phyloP scores from a whole-genome alignment of 495 filamentous ascomycete genomes.

The Pyronema domesticum region DNA sequence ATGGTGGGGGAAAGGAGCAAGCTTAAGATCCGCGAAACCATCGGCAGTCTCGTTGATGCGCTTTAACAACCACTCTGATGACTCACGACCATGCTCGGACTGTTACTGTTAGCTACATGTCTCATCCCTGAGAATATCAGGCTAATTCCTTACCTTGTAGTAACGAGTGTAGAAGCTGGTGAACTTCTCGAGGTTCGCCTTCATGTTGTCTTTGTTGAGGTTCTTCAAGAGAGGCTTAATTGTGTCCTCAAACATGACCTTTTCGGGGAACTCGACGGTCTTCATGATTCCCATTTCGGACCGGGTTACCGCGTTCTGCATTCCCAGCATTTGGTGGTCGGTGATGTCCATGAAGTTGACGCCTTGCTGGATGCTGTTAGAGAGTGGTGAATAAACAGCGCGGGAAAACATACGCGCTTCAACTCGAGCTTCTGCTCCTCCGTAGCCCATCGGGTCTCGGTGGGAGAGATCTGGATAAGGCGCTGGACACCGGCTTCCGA shows the following conservation, averaged over 20 bases:
- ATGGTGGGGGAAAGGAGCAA: slow-evolving; percentile 56
- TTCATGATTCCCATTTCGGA: slow-evolving; percentile 26
- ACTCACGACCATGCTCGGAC: slow-evolving; percentile 67
- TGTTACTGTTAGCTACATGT: background rate
- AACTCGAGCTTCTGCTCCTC: slow-evolving; percentile 92
- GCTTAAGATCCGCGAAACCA: slow-evolving; percentile 49
- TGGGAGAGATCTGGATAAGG: slow-evolving; percentile 77
- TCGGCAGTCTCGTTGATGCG: slow-evolving; percentile 57
- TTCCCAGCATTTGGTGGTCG: slow-evolving; percentile 41
- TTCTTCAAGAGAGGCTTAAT: slow-evolving; percentile 46
- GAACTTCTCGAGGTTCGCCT: slow-evolving; percentile 56
- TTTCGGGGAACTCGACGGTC: slow-evolving; percentile 43
- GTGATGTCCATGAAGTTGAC: slow-evolving; percentile 93
- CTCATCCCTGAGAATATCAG: no score
- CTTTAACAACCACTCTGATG: slow-evolving; percentile 68
- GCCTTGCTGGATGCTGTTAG: slow-evolving; percentile 41
- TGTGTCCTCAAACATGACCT: slow-evolving; percentile 46
- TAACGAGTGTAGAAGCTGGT: slow-evolving; percentile 76
- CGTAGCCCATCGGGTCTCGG: slow-evolving; percentile 65
- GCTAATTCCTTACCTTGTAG: slow-evolving; percentile 36
- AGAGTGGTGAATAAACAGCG: background rate
- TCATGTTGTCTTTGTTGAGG: slow-evolving; percentile 62
- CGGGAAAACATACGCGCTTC: slow-evolving; percentile 46
- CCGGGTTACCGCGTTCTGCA: slow-evolving; percentile 19
- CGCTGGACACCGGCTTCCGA: slow-evolving; percentile 35